Base-by-base conservation (phyloP, 805 yeast genomes). In the Candida argentea region DNA sequence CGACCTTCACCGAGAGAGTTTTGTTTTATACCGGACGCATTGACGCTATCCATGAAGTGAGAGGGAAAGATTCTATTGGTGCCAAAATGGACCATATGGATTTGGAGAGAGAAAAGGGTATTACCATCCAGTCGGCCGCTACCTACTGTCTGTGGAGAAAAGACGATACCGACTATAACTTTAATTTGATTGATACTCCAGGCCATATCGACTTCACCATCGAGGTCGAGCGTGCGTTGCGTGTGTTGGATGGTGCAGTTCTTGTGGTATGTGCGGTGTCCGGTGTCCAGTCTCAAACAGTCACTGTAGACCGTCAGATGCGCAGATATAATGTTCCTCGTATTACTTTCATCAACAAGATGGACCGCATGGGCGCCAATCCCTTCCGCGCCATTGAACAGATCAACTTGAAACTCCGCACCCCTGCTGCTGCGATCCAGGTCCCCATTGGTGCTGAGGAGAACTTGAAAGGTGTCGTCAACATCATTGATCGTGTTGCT, bases 31-130 rank as follows among this genome's bases (percentile, higher is more conserved):
- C 98, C 3, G 98, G 98, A 35, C 73, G 98, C 51, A 91, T 91
- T 55, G 84, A 87, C 50, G 94, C 94, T 16, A 89, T 87, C 46
- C 97, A 87, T 50, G 97, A 87, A 57, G 96, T 83, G 25, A 71
- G 98, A 54, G 98, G 98, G 26, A 75, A 91, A 47, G 98, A 91
- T 54, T 78, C 86, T 41, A 97, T 91, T 33, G 99, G 99, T 36
- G 99, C 99, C 32, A 91, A 87, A 62, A 91, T 91, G 99, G 98
- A 91, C 57, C 89, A 87, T 36, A 91, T 91, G 98, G 98, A 91
- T 44, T 68, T 91, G 42, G 98, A 91, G 61, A 76, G 98, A 53
- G 98, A 91, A 57, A 91, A 91, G 54, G 98, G 98, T 57, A 91
- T 91, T 49, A 91, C 98, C 28, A 91, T 91, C 52, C 98, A 91